Evolutionary conservation across 2,329 filamentous ascomycete species (phyloP), one percentile per base, ranked within the genome.

Genomic region (Blastomyces silverae): DNA sequence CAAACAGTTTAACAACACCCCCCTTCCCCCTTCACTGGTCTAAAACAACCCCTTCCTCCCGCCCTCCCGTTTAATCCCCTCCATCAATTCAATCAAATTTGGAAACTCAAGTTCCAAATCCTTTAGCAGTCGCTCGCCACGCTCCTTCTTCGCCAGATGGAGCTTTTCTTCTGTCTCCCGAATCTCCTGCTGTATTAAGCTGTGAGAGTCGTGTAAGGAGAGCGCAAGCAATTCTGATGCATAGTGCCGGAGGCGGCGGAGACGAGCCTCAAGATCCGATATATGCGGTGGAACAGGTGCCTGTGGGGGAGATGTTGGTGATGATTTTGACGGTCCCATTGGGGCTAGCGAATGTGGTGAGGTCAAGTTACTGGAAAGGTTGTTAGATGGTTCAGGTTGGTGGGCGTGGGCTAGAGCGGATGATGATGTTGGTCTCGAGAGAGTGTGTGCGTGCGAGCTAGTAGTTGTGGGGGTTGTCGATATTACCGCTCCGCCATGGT

Each of bases 171-270:
- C 69, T 25, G 71, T 34, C 39, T 66, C 63, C 17, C 53, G 57
- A 48, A 71, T 69, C 22, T 70, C 67, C 15, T 72, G 68, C 13
- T 69, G 62, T 15, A 72, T 58, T 37, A 68, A 67, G 10, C 67
- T 67, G 50, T 72, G 70, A 3, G 71, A 72, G 1, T 72, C 70
- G 22, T 69, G 66, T 31, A 72, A 57, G 17, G 68, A 71, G 34
- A 72, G 68, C 37, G 71, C 68, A 5, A 72, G 65, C 13, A 73
- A 66, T 13, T 70, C 71, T 20, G 68, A 61, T 20, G 69, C 69
- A 61, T 73, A 72, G 34, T 67, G 65, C 13, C 68, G 66, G 52
- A 73, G 69, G 31, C 66, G 62, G 31, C 65, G 61, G 13, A 71
- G 61, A 62, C 69, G 69, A 34, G 64, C 65, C 62, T 72, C 69